phyloP scores from a whole-genome alignment of 768 basidiomycete genomes.

The Asterophora lycoperdoides region DNA sequence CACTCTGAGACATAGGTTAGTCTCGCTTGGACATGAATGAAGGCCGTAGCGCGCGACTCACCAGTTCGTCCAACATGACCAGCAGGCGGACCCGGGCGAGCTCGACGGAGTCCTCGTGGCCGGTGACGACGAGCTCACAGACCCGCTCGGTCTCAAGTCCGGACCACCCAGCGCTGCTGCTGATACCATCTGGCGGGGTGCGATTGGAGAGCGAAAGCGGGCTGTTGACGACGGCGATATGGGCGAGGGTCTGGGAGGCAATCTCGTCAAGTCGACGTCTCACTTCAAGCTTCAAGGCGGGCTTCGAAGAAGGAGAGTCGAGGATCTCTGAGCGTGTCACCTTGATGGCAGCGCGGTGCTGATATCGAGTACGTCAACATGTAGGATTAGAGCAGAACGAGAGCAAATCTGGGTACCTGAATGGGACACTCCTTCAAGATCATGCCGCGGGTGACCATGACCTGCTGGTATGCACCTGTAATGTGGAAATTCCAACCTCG shows the following conservation, averaged over 20 bases:
- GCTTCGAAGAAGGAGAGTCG: constrained; percentile 76
- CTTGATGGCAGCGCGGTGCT: constrained; percentile 86
- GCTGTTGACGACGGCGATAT: constrained; percentile 91
- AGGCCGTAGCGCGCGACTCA: constrained; percentile 36
- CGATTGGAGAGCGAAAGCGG: constrained; percentile 70
- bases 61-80: constrained; percentile 93
- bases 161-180: constrained; percentile 74
- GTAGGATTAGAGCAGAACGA: constrained; percentile 9
- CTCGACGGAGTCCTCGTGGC: constrained; percentile 84
- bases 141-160: constrained; percentile 93
- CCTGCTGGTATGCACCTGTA: constrained; percentile 88
- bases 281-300: constrained; percentile 76
- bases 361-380: constrained; percentile 17
- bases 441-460: constrained; percentile 85
- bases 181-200: constrained; percentile 74
- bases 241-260: constrained; percentile 86
- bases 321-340: constrained; percentile 92
- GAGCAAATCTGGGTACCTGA: constrained; percentile 46
- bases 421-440: constrained; percentile 87
- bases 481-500: constrained; percentile 86
- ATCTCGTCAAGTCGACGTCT: constrained; percentile 88
- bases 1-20: constrained; percentile 53
- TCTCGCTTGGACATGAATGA: background rate
- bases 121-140: constrained; percentile 90
- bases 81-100: constrained; percentile 85